These are phyloP conservation scores for Trichoderma lentiforme DNA, from an alignment of 2,329 filamentous ascomycete genomes.

Conservation along the genomic window DNA sequence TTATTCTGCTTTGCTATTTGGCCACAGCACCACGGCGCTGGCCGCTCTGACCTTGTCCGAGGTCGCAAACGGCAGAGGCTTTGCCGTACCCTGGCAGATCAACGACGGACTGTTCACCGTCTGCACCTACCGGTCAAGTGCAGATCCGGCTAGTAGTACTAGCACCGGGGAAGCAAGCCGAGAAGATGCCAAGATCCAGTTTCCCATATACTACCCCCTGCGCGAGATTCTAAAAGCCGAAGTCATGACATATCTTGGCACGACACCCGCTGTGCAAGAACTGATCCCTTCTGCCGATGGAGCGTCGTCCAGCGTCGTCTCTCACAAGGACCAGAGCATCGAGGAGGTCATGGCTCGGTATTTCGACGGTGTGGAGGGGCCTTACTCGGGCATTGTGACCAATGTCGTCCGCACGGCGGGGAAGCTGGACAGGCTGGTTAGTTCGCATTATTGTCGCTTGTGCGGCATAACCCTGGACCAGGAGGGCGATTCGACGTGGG, in stretches of 20 bases:
- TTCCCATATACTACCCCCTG: slow-evolving; percentile 69
- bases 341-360: slow-evolving; percentile 88
- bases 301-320: slow-evolving; percentile 45
- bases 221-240: slow-evolving; percentile 84
- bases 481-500: slow-evolving; percentile 61
- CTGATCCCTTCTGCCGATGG: slow-evolving; percentile 42
- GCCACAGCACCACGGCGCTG: slow-evolving; percentile 81
- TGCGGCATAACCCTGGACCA: slow-evolving; percentile 67
- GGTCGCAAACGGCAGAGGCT: slow-evolving; percentile 87
- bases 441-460: slow-evolving; percentile 54
- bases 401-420: slow-evolving; percentile 93
- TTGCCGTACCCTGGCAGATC: slow-evolving; percentile 75
- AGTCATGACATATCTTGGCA: slow-evolving; percentile 61
- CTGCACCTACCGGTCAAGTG: slow-evolving; percentile 29
- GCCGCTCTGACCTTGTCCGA: slow-evolving; percentile 83
- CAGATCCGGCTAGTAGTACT: slow-evolving; percentile 20
- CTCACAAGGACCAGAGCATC: slow-evolving; percentile 77
- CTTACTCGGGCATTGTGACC: slow-evolving; percentile 86
- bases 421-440: slow-evolving; percentile 61
- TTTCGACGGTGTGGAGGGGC: slow-evolving; percentile 74
- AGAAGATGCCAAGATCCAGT: slow-evolving; percentile 27
- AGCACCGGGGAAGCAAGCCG: neutral
- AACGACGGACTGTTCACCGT: slow-evolving; percentile 62
- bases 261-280: slow-evolving; percentile 50
- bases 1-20: slow-evolving; percentile 74